Percentiles rank a stretch among this genome's conserved stretches.
These are phyloP conservation scores for Mycena maculata DNA, from an alignment of 768 basidiomycete species.

Conservation along the genomic window DNA sequence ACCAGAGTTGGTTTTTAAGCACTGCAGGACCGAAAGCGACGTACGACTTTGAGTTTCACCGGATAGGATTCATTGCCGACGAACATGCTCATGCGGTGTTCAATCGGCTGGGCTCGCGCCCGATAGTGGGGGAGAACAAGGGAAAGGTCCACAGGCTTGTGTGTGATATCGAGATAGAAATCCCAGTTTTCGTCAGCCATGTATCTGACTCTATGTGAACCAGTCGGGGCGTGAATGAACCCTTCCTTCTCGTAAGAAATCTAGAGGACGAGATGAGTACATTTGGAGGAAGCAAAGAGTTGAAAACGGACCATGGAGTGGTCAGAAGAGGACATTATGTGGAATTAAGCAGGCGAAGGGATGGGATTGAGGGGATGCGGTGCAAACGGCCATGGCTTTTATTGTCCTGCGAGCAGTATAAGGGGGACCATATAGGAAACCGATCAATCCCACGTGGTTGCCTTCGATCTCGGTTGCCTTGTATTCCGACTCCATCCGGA, in stretches of 20 bases:
- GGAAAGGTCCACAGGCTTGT: constrained; percentile 68
- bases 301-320: constrained; percentile 50
- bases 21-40: constrained; percentile 43
- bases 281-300: constrained; percentile 6
- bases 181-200: constrained; percentile 72
- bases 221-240: constrained; percentile 47
- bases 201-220: constrained; percentile 76
- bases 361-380: not conserved
- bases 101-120: constrained; percentile 76
- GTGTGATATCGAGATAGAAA: constrained; percentile 66
- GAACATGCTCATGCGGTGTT: constrained; percentile 80
- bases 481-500: not conserved
- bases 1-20: constrained; percentile 22
- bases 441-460: too few species aligned
- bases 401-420: not conserved
- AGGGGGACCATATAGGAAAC: too few species aligned
- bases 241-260: constrained; percentile 29
- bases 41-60: constrained; percentile 79
- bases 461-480: too few species aligned
- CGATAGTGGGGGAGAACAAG: constrained; percentile 84
- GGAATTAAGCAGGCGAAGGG: not conserved
- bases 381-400: not conserved
- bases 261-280: constrained; percentile 5
- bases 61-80: constrained; percentile 62
- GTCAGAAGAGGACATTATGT: constrained; percentile 45